These are phyloP conservation scores for Mycena amicta DNA, from an alignment of 768 basidiomycete genomes.

Conservation along the genomic window DNA sequence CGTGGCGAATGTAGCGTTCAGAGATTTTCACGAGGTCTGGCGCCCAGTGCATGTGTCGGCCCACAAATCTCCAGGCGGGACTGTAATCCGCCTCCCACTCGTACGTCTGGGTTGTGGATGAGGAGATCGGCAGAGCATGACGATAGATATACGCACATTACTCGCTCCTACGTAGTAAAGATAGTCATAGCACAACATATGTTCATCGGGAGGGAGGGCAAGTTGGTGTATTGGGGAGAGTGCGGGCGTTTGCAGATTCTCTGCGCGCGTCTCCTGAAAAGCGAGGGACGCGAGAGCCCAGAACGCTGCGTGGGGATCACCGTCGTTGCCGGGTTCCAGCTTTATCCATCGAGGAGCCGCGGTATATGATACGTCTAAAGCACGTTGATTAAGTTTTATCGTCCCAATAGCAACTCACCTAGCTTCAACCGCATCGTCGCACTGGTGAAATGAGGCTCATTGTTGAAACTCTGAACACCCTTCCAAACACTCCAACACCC, in stretches of 20 bases:
- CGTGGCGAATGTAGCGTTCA: conserved; percentile 24
- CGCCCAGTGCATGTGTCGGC: conserved; percentile 33
- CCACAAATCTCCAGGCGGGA: conserved; percentile 38
- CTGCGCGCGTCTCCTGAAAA: conserved; percentile 24
- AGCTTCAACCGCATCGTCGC: conserved; percentile 18
- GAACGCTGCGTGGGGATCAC: conserved; percentile 26
- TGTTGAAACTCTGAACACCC: conserved; percentile 21
- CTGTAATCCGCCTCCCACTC: conserved; percentile 34
- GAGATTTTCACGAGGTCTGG: conserved; percentile 26
- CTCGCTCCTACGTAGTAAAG: conserved; percentile 27
- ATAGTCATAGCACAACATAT: conserved; percentile 30
- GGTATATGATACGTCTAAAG: conserved; percentile 29
- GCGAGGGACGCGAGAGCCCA: conserved; percentile 29
- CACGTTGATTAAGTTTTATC: not conserved
- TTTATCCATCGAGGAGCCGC: conserved; percentile 27
- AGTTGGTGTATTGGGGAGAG: conserved; percentile 24
- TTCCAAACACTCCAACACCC: conserved; percentile 44
- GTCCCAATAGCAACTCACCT: conserved; percentile 2
- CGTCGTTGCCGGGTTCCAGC: conserved; percentile 15
- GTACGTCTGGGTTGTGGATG: conserved; percentile 16
- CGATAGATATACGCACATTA: conserved; percentile 13
- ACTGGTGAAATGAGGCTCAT: conserved; percentile 20
- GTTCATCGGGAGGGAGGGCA: conserved; percentile 25
- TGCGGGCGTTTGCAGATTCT: conserved; percentile 3
- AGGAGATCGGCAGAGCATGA: not conserved